Base-by-base conservation (phyloP, 805 yeast genomes). In the Candida hungchunana region DNA sequence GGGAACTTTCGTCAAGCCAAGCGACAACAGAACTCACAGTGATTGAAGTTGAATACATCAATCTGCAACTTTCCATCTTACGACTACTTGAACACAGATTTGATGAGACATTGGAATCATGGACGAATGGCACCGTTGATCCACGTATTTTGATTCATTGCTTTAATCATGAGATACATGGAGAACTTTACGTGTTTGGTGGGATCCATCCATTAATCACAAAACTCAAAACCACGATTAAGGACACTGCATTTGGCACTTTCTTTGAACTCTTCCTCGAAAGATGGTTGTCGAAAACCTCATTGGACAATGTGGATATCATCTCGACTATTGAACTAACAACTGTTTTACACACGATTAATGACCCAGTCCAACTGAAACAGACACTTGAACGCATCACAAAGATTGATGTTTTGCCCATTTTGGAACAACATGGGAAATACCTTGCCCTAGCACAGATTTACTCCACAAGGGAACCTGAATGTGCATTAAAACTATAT, bases 41-140 rank as follows among this genome's bases (percentile, higher is more conserved):
- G 12, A 42, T 57, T 7, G 67, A 67, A 37, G 45, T 61, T 4
- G 62, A 68, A 26, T 69, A 64, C 36, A 40, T 68, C 15, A 62
- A 63, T 21, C 46, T 58, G n/a, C 44, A 58, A 27, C 44, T 66
- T 4, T 64, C 60, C 0, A 33, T 68, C 12, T 43, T 45, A 11
- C 59, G 60, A 30, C 42, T 64, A 15, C 14, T 43, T n/a, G 34
- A 39, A 7, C 44, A 42, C 14, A 27, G 23, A 9, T 47, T 39
- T 26, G 44, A 42, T 16, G 32, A 23, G 14, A 41, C 39, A 7
- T 17, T 58, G 32, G 55, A 49, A 15, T 50, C 55, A 16, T 66
- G 69, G 64, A 47, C 55, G 1, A 54, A 58, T 36, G 66, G 63
- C 4, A 47, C 47, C 0, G 27, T 52, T 13, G 56, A 53, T 27